Percentiles rank a stretch among this genome's conserved stretches.
Conservation (phyloP, 2,329 filamentous ascomycete genomes). For the Cladophialophora exuberans region DNA sequence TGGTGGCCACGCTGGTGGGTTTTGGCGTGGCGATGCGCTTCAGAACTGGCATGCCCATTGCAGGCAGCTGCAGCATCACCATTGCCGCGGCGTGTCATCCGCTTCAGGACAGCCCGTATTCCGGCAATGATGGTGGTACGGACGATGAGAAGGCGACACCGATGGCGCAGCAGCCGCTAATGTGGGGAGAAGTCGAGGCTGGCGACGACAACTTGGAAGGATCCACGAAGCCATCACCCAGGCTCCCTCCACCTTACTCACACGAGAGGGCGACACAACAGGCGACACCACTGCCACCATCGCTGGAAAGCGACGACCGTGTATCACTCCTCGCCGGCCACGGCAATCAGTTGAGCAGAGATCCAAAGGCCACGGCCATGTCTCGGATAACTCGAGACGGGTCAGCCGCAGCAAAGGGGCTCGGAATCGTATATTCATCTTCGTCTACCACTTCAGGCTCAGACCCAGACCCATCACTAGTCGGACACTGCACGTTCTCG, state of each 20-base stretch:
- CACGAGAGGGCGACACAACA: not conserved
- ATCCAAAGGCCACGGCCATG: too few relatives aligned
- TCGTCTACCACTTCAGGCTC: too few relatives aligned
- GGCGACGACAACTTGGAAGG: not conserved
- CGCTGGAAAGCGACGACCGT: too few relatives aligned
- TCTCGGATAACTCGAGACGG: too few relatives aligned
- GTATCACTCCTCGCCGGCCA: too few relatives aligned
- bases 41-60: not conserved
- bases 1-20: not conserved
- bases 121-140: too few relatives aligned
- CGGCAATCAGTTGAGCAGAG: too few relatives aligned
- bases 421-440: too few relatives aligned
- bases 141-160: not conserved
- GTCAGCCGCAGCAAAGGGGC: too few relatives aligned
- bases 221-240: not conserved
- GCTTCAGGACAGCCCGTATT: not conserved
- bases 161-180: slow-evolving; percentile 1
- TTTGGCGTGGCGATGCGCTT: not conserved
- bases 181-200: not conserved
- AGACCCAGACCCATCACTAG: too few relatives aligned
- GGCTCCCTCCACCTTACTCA: not conserved
- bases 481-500: not conserved
- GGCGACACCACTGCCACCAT: too few relatives aligned
- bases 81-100: slow-evolving; percentile 2
- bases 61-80: not conserved